Evolutionary conservation across 2,329 filamentous ascomycete genomes (phyloP).

Genomic region (Microdochium trichocladiopsis): DNA sequence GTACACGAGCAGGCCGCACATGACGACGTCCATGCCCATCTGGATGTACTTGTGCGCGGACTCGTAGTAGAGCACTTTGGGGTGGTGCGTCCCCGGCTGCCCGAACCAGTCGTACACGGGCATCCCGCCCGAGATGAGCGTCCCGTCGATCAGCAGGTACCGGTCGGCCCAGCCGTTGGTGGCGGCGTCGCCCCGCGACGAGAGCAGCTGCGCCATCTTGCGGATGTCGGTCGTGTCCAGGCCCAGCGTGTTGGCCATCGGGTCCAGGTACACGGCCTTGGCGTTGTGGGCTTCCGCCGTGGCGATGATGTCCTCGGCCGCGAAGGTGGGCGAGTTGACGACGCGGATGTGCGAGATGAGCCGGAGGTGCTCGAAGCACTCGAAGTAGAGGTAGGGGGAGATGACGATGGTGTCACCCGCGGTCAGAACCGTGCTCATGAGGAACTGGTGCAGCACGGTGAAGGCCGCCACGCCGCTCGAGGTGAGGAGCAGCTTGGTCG

Average conservation of each 20-base stretch:
- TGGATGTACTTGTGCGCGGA: constrained; percentile 2
- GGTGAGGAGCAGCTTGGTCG: background rate
- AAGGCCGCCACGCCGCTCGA: constrained; percentile 1
- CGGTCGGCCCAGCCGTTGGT: constrained; percentile 1
- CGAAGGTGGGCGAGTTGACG: background rate
- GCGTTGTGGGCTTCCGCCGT: constrained; percentile 1
- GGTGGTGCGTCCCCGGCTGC: background rate
- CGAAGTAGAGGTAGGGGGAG: constrained; percentile 2
- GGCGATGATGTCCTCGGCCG: constrained; percentile 1
- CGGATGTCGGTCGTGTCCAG: constrained; percentile 1
- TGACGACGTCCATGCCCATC: constrained; percentile 1
- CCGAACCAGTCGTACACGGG: background rate
- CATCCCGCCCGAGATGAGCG: constrained; percentile 1
- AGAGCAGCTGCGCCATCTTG: background rate
- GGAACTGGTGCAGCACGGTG: background rate
- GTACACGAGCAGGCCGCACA: constrained; percentile 1
- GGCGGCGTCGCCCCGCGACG: background rate
- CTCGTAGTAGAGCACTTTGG: background rate
- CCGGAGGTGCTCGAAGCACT: constrained; percentile 1
- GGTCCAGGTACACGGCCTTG: background rate
- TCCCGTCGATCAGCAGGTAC: background rate
- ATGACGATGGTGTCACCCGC: background rate
- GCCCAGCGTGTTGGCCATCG: constrained; percentile 1
- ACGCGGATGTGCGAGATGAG: background rate
- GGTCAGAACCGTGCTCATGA: background rate